phyloP scores from a whole-genome alignment of 805 yeast genomes.

The Metschnikowia sp. region DNA sequence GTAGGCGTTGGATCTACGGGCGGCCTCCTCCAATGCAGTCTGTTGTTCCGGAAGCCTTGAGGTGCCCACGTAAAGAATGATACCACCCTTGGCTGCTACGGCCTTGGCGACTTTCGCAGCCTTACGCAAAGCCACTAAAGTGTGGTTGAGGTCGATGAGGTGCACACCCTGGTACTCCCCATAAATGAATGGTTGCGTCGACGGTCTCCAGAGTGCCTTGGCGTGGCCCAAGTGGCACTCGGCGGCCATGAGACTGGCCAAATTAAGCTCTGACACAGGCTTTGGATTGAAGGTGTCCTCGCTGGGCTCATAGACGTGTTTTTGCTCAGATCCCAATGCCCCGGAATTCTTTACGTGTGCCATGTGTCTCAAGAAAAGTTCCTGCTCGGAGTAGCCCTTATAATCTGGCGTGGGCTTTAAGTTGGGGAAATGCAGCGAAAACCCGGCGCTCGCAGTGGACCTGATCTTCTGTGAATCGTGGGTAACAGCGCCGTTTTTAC shows the following conservation, averaged over 20 bases:
- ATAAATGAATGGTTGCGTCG: conserved; percentile 80
- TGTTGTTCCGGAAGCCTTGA: conserved; percentile 64
- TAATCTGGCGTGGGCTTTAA: conserved; percentile 57
- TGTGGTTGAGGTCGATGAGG: conserved; percentile 84
- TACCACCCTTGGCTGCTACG: conserved; percentile 79
- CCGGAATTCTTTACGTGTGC: conserved; percentile 56
- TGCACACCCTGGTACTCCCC: conserved; percentile 91
- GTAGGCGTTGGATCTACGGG: conserved; percentile 71
- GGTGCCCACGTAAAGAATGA: conserved; percentile 81
- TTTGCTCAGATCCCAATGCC: conserved; percentile 60
- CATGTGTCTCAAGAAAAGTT: conserved; percentile 69
- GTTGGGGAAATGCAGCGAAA: conserved; percentile 49
- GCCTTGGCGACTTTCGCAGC: conserved; percentile 86
- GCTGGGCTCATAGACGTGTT: conserved; percentile 66
- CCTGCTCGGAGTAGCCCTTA: conserved; percentile 73
- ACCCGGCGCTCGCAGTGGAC: conserved; percentile 32
- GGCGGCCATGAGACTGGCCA: conserved; percentile 76
- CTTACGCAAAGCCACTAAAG: conserved; percentile 67
- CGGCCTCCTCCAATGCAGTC: conserved; percentile 73
- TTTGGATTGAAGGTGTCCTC: conserved; percentile 61
- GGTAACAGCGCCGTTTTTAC: neutral
- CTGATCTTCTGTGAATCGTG: conserved; percentile 20
- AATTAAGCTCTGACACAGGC: conserved; percentile 52
- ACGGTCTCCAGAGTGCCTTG: conserved; percentile 70
- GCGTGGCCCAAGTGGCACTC: conserved; percentile 96